Base-by-base conservation (phyloP, 305 asterid species). In the Euphrasia arctica region DNA sequence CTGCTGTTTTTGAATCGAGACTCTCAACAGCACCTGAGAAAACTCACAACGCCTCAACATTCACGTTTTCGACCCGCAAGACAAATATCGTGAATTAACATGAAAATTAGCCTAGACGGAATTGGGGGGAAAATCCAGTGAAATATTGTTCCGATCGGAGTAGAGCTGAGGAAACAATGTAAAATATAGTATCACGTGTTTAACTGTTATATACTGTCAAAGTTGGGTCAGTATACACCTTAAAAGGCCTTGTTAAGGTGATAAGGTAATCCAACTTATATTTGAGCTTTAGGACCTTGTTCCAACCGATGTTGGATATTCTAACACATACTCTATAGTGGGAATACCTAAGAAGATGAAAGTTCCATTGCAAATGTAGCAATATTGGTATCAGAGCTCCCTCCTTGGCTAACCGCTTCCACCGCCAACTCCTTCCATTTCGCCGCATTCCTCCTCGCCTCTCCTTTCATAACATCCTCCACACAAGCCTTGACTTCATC, bases 391-490 rank as follows among this genome's bases (percentile, higher is more conserved):
- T 73, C 79, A 0, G 79, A 76, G 18, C 73, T 73, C 0, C 81
- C 81, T 12, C 81, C 84, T 63, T 79, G 75, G n/a, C 70, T 34
- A 1, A 79, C 72, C 5, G 84, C 80, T 47, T 70, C 73, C 32
- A 64, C n/a, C 7, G 79, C 79, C 29, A 71, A 31, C 29, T 65
- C 73, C 66, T 58, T 79, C 79, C 77, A 73, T 61, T 68, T 70
- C 43, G 10, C 43, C 43, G 43, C 74, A 15, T 63, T 73, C 50
- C 65, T 52, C 62, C 65, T 69, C 12, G 74, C 49, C 60, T 64
- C 82, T 0, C 74, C 62, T 10, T 39, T 27, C 69, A 73, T 63
- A n/a, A 70, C 69, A 5, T 70, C 70, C 2, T 67, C 58, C 0
- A 80, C 54, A 31, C 79, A 25, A 15, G 56, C 73, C 9, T 25